Evolutionary conservation across 2,329 filamentous ascomycete genomes (phyloP), one percentile per base, ranked within the genome.

Genomic region (Colletotrichum simmondsii): DNA sequence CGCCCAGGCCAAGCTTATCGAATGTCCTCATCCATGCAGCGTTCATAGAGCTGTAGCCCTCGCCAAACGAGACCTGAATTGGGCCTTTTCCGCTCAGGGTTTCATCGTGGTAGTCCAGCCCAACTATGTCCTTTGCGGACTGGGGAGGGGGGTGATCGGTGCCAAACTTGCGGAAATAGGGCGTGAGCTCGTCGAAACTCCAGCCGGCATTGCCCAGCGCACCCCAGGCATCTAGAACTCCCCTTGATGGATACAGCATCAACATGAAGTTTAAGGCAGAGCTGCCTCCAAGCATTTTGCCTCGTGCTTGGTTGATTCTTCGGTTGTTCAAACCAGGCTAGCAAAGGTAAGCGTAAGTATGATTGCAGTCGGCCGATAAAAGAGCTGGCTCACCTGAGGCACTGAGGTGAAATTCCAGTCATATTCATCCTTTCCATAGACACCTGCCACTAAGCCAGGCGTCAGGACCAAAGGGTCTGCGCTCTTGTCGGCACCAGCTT

Each of bases 1-100:
- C 76, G n/a, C 78, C 69, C 5, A 83, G 72, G 3, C 81, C 81
- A 11, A 83, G 76, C 4, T 75, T 77, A 10, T 76, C 75, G 68
- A 85, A 85, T 1, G 81, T 79, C 58, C 81, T 74, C 52, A 82
- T 77, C 83, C 83, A 85, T 1, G 80, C 81, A 37, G 79, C 75
- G 68, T 84, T 82, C 58, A 77, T 76, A 7, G 75, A 54, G 12
- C 76, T 72, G 62, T 82, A 82, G 0, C 79, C 79, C 53, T 82
- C 81, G 56, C 79, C 78, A 68, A 79, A 83, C 2, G 81, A 83
- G 26, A 84, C 76, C 5, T 83, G 79, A 7, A 85, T 42, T 1
- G 83, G 84, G 0, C 83, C 83, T 42, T 81, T 76, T 16, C 79
- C 79, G 5, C 75, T 75, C 1, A 80, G 53, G 12, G 74, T 76